A percentile compares a stretch with the other conserved stretches of the same genome.
These are phyloP conservation scores for Brassica cretica DNA, from an alignment of 345 rosid species.

Conservation along the genomic window DNA sequence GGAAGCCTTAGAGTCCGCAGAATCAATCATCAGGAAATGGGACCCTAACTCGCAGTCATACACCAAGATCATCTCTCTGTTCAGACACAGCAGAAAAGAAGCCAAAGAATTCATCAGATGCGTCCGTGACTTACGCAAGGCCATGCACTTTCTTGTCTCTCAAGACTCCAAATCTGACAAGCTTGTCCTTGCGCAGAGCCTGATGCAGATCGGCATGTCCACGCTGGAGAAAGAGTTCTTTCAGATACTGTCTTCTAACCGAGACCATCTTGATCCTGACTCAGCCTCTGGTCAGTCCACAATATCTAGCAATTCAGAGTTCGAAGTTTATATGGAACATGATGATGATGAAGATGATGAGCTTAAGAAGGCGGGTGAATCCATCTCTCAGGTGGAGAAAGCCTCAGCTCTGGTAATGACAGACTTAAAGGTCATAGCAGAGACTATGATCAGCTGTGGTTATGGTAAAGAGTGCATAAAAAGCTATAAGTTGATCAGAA, in stretches of 20 bases:
- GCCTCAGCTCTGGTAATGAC: constrained; percentile 47
- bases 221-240: constrained; percentile 59
- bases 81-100: constrained; percentile 48
- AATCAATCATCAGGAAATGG: constrained; percentile 63
- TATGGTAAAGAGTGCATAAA: constrained; percentile 68
- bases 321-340: constrained; percentile 23
- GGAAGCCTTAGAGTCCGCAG: constrained; percentile 50
- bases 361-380: constrained; percentile 41
- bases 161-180: constrained; percentile 41
- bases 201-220: constrained; percentile 64
- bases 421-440: constrained; percentile 68
- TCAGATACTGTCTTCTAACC: constrained; percentile 45
- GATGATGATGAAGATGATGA: constrained; percentile 35
- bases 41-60: constrained; percentile 42
- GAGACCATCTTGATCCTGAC: constrained; percentile 52
- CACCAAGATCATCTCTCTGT: constrained; percentile 43
- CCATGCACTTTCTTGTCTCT: constrained; percentile 60
- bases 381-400: constrained; percentile 44
- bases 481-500: constrained; percentile 54
- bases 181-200: constrained; percentile 56
- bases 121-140: constrained; percentile 47
- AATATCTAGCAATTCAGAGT: constrained; percentile 38
- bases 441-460: constrained; percentile 71
- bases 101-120: constrained; percentile 50
- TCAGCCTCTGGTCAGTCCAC: constrained; percentile 55